Conservation (phyloP, 768 basidiomycete species). For the Suillus luteus region DNA sequence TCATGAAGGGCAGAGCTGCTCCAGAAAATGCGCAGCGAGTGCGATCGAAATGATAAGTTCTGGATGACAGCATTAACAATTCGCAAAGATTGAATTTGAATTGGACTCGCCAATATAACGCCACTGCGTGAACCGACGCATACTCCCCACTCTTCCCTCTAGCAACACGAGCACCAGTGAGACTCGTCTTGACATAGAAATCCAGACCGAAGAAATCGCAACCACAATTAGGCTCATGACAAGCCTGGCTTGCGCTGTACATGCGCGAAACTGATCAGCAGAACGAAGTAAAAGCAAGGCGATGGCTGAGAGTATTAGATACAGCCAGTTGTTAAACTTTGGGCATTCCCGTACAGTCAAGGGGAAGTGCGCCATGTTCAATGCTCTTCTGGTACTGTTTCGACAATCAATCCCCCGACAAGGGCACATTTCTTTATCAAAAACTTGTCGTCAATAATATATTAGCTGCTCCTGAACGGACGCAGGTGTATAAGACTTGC, state of each 20-base stretch:
- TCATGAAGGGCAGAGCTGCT: background rate
- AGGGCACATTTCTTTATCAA: too few species aligned
- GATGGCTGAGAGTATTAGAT: too few species aligned
- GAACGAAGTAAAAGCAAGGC: too few species aligned
- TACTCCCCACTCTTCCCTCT: background rate
- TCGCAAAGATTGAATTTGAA: background rate
- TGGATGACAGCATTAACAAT: background rate
- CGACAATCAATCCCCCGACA: too few species aligned
- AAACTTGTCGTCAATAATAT: too few species aligned
- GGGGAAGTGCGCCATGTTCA: too few species aligned
- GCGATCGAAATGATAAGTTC: background rate
- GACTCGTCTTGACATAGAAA: background rate
- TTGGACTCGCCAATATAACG: background rate
- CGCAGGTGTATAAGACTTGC: too few species aligned
- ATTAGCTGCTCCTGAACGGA: too few species aligned
- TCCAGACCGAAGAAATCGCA: background rate
- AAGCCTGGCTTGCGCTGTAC: too few species aligned
- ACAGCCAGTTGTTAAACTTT: too few species aligned
- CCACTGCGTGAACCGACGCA: background rate
- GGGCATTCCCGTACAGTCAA: too few species aligned
- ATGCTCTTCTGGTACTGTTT: too few species aligned
- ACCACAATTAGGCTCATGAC: background rate
- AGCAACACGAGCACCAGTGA: background rate
- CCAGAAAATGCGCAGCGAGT: background rate
- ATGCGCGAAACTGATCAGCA: background rate